Percentiles rank a stretch among this genome's conserved stretches.
These are phyloP conservation scores for Monosporozyma servazzii DNA, from an alignment of 805 yeast species.

Conservation along the genomic window DNA sequence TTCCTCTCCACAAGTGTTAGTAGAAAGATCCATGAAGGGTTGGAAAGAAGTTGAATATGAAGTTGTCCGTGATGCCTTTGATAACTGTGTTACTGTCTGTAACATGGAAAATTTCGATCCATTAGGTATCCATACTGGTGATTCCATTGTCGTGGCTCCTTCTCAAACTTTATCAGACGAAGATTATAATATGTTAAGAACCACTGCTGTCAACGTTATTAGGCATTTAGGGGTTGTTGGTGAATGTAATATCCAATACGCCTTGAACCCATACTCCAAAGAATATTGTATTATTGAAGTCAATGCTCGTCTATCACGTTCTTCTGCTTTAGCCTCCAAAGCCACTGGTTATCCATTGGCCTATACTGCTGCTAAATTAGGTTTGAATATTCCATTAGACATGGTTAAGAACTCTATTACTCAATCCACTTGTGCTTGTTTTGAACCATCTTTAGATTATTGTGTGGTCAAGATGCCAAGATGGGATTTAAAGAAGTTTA, in stretches of 20 bases:
- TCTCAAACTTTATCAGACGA: constrained; percentile 95
- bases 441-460: constrained; percentile 95
- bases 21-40: constrained; percentile 95
- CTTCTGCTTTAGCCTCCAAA: constrained; percentile 98
- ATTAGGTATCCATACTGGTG: constrained; percentile 97
- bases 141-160: constrained; percentile 97
- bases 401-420: constrained; percentile 92
- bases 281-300: constrained; percentile 97
- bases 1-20: constrained; percentile 89
- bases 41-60: constrained; percentile 99
- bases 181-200: constrained; percentile 94
- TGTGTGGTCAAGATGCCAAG: constrained; percentile 96
- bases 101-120: constrained; percentile 99
- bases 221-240: constrained; percentile 98
- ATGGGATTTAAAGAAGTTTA: constrained; percentile 96
- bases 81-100: constrained; percentile 97
- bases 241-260: constrained; percentile 97
- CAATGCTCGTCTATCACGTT: constrained; percentile 93
- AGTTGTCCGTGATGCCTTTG: constrained; percentile 95
- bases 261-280: constrained; percentile 84
- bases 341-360: constrained; percentile 99
- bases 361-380: constrained; percentile 94
- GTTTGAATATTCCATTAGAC: constrained; percentile 82
- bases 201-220: constrained; percentile 94
- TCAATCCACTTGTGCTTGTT: constrained; percentile 87